Evolutionary conservation across 1,284 basidiomycete species (phyloP).

Genomic region (Jaminaea rosea): DNA sequence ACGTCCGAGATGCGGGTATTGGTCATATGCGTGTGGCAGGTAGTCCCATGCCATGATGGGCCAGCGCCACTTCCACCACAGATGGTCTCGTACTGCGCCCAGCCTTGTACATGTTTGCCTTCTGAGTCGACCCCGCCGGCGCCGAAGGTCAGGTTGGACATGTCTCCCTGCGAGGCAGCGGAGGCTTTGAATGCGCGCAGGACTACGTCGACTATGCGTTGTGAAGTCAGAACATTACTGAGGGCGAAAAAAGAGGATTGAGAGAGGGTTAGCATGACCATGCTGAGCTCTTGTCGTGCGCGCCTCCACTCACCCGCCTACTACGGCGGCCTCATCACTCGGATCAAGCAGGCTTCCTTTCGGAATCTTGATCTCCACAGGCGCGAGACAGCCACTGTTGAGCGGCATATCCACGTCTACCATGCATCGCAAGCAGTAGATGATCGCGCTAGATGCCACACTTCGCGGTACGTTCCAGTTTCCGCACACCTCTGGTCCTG

Average conservation of each 20-base stretch:
- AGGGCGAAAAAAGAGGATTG: neutral
- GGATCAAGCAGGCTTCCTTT: constrained; percentile 70
- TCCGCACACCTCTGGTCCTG: constrained; percentile 76
- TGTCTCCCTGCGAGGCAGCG: constrained; percentile 84
- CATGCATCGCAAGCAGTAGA: constrained; percentile 89
- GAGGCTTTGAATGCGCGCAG: constrained; percentile 85
- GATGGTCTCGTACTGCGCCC: constrained; percentile 96
- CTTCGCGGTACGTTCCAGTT: constrained; percentile 68
- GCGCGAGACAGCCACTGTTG: constrained; percentile 76
- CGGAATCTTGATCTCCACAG: constrained; percentile 64
- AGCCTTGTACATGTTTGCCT: constrained; percentile 66
- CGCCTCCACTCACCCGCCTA: too few species aligned
- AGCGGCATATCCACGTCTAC: constrained; percentile 83
- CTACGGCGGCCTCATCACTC: constrained; percentile 69
- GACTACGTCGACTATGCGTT: constrained; percentile 82
- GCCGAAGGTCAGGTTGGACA: constrained; percentile 83
- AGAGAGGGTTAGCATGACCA: constrained; percentile 62
- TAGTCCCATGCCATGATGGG: constrained; percentile 69
- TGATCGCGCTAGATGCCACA: constrained; percentile 83
- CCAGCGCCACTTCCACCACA: constrained; percentile 86
- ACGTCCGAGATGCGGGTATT: constrained; percentile 71
- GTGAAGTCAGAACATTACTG: neutral
- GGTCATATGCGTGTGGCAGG: constrained; percentile 61
- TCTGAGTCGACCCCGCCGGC: constrained; percentile 73
- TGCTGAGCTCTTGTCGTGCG: too few species aligned